Base-by-base conservation (phyloP, 345 rosid genomes). In the Mallotus nudiflorus region DNA sequence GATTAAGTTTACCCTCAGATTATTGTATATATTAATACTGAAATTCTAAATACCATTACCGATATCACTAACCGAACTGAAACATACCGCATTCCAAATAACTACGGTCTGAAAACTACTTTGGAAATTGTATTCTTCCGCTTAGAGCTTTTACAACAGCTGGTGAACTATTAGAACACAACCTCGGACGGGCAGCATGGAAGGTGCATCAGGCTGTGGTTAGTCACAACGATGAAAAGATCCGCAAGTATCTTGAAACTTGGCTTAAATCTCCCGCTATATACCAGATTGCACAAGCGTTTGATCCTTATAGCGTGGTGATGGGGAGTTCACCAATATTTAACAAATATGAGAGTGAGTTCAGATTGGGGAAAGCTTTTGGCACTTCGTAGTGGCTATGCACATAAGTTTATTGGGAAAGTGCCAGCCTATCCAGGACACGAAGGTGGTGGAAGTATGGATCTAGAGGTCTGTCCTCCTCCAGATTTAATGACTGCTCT, bases 251-350 rank as follows among this genome's bases (percentile, higher is more conserved):
- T 67, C 69, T 85, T 39, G 76, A 83, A 2, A 62, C 76, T 2
- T 91, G 97, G 96, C 7, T 83, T 57, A 69, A 74, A 63, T 81
- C 74, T 1, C 97, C 86, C 0, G 52, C 5, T 0, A n/a, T 89
- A 31, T 85, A 80, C 78, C 80, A 78, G 12, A 25, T 89, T 1
- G 85, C 39, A 11, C 70, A 62, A 55, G 14, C 71, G 62, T 89
- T 91, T 56, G 92, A 86, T 67, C 88, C 86, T 0, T 7, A 61
- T 44, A 89, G 86, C 39, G 75, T 91, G 70, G 72, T 88, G 91
- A 82, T 89, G 80, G 97, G 96, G 68, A 88, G 98, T 73, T 93
- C 97, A 0, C 97, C 96, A 4, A 78, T 92, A 75, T 93, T 93
- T 73, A 53, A 93, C 71, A 91, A 75, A 80, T 93, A 91, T 3